These are phyloP conservation scores for Aristolochia fimbriata DNA, from an alignment of 164 flowering plant species.

Conservation along the genomic window DNA sequence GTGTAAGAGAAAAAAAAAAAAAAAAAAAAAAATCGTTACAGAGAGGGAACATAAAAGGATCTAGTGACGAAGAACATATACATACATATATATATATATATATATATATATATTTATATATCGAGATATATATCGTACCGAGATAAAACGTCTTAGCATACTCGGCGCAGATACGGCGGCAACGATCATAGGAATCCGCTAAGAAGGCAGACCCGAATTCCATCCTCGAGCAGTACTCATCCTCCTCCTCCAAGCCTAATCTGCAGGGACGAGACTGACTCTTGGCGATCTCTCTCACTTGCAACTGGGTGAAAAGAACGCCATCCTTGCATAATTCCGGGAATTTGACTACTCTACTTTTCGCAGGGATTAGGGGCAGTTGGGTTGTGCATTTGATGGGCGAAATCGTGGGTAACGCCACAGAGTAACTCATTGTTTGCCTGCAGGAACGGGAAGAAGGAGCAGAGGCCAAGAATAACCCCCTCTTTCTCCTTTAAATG, in stretches of 20 bases:
- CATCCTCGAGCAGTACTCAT: constrained; percentile 9
- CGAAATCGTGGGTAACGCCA: background rate
- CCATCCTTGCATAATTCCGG: constrained; percentile 26
- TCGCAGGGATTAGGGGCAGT: background rate
- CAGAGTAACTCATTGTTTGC: background rate
- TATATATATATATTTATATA: too few species aligned
- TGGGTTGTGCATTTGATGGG: constrained; percentile 7
- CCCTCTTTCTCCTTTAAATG: background rate
- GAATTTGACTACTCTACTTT: background rate
- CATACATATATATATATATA: too few species aligned
- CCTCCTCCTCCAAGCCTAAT: background rate
- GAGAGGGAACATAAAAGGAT: too few species aligned
- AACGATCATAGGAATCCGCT: constrained; percentile 51
- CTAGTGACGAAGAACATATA: background rate
- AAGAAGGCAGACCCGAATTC: constrained; percentile 35
- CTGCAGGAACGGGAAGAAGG: background rate
- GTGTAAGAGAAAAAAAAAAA: too few species aligned
- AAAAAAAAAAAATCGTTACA: background rate
- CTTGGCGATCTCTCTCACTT: constrained; percentile 30
- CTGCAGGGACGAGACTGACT: constrained; percentile 33
- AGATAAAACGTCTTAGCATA: constrained; percentile 78
- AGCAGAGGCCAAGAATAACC: background rate
- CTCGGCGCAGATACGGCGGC: constrained; percentile 50
- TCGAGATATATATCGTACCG: constrained; percentile 38
- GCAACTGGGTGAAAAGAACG: constrained; percentile 28